A percentile compares a stretch with the other conserved stretches of the same genome.
phyloP scores from a whole-genome alignment of 2,329 filamentous ascomycete genomes.

The Trichoderma polysporum region DNA sequence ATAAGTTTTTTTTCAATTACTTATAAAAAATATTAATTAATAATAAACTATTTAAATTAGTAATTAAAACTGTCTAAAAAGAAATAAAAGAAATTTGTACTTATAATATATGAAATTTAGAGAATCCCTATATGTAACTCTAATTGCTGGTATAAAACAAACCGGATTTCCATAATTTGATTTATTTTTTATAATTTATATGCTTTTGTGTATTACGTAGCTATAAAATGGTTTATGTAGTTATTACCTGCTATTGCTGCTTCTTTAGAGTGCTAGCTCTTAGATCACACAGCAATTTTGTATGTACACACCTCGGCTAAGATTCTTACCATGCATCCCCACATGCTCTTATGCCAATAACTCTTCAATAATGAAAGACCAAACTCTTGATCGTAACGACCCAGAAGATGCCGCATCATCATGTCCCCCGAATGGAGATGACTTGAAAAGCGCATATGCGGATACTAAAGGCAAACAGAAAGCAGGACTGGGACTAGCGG shows the following conservation, averaged over 20 bases:
- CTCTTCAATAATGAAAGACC: neutral
- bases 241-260: neutral
- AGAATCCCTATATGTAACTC: no score
- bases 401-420: neutral
- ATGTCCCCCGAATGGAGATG: neutral
- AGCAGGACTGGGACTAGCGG: neutral
- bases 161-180: no score
- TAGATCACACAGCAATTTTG: neutral
- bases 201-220: no score
- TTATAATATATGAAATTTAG: no score
- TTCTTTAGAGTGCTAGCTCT: neutral
- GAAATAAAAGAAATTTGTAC: no score
- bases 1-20: no score
- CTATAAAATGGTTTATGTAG: no score
- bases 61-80: neutral
- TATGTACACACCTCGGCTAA: neutral
- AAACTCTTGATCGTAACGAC: neutral
- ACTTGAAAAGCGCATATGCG: no score
- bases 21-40: no score
- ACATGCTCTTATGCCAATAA: neutral
- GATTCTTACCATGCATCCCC: neutral
- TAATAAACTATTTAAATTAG: no score
- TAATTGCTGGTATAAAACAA: no score
- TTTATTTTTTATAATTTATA: no score
- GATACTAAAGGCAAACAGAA: constrained; percentile 12